phyloP scores from a whole-genome alignment of 352 stramenopile species.

The Aphanomyces cochlioides region DNA sequence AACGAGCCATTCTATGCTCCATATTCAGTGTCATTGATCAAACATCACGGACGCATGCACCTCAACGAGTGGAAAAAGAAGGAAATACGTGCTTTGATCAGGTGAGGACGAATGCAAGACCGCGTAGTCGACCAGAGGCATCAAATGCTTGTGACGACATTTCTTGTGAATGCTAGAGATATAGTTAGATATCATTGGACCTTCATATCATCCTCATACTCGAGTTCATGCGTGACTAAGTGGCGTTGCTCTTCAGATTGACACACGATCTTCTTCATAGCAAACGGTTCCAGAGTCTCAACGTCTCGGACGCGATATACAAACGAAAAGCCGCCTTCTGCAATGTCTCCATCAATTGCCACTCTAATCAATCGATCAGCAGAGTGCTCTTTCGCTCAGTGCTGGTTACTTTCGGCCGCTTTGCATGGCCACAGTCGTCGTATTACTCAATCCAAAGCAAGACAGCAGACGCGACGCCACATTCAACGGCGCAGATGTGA shows the following conservation, averaged over 20 bases:
- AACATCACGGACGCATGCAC: conserved; percentile 31
- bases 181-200: no score
- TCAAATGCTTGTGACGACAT: conserved; percentile 77
- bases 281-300: conserved; percentile 68
- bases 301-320: conserved; percentile 76
- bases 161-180: conserved; percentile 45
- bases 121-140: conserved; percentile 76
- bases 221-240: conserved; percentile 76
- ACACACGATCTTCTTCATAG: conserved; percentile 88
- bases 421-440: conserved; percentile 58
- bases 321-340: conserved; percentile 84
- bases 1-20: conserved; percentile 69
- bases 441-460: conserved; percentile 57
- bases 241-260: conserved; percentile 79
- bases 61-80: conserved; percentile 85
- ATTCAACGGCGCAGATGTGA: conserved; percentile 61
- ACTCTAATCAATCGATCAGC: conserved; percentile 39
- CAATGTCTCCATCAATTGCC: conserved; percentile 56
- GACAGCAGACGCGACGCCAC: conserved; percentile 56
- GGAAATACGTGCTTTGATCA: conserved; percentile 63
- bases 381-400: not conserved
- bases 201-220: conserved; percentile 32
- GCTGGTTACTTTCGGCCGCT: conserved; percentile 66
- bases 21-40: not conserved
- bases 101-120: conserved; percentile 47